Base-by-base conservation (phyloP, 495 filamentous ascomycete species). In the Astrothelium subdiscretum region DNA sequence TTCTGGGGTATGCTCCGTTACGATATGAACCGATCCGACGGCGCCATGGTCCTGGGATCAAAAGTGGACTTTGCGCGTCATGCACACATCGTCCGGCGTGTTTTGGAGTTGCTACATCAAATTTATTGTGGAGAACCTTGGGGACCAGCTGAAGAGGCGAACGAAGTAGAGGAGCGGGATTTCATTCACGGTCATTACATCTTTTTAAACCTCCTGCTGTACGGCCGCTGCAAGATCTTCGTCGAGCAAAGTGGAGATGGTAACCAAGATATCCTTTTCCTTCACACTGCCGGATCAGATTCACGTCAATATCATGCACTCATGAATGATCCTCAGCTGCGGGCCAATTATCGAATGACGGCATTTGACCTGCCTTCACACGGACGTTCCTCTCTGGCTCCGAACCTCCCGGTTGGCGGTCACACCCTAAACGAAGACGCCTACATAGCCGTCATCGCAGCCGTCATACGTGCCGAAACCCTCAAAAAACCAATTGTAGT, bases 21-120 rank as follows among this genome's bases (percentile, higher is more conserved):
- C 63, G 70, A 71, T 3, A 75, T 75, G 73, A 74, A 76, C 74
- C 63, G 73, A 72, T 44, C 73, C 73, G 63, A 73, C 26, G 73
- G 73, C 52, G 73, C 73, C 44, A 63, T 66, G 35, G 67, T 72
- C 5, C 60, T 65, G 58, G 74, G 74, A 60, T 70, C 74, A 60
- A 62, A 74, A 58, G 60, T 59, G 18, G 69, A 65, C 13, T 73
- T 73, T 57, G 72, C 72, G 15, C 67, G 73, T 24, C 74, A 69
- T 66, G 69, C 73, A 1, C 74, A 76, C 58, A 68, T 76, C 58
- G 73, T 72, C 70, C 67, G 74, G 29, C 72, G 74, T 24, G 68
- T 68, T 6, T 66, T 76, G 12, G 74, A 76, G 64, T 63, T 76
- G 22, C 63, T 70, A 26, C 74, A 73, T 51, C 72, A 76, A 54